Evolutionary conservation across 1,284 basidiomycete genomes (phyloP).

Genomic region (Peniophora sp.): DNA sequence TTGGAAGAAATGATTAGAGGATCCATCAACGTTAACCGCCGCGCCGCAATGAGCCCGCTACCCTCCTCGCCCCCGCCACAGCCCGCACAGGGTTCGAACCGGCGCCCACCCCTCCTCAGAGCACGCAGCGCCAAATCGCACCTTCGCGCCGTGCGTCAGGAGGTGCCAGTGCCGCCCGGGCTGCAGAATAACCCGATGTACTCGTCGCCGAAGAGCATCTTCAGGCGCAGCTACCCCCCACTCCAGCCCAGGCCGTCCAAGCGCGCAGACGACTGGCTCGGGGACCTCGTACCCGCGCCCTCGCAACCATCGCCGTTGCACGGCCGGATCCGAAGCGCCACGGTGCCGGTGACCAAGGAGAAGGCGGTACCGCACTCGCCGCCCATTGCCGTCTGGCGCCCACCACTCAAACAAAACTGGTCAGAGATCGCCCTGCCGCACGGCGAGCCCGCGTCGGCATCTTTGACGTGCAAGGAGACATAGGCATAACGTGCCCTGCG

Average conservation of each 20-base stretch:
- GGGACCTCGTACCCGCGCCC: slow-evolving; percentile 46
- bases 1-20: too few relatives aligned
- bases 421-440: neutral
- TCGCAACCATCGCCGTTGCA: neutral
- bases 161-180: slow-evolving; percentile 47
- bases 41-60: neutral
- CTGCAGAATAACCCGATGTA: slow-evolving; percentile 46
- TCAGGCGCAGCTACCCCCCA: slow-evolving; percentile 26
- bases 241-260: slow-evolving; percentile 28
- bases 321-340: neutral
- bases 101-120: slow-evolving; percentile 4
- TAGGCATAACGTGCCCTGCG: slow-evolving; percentile 2
- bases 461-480: slow-evolving; percentile 5
- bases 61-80: neutral
- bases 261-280: slow-evolving; percentile 50
- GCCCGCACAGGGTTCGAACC: neutral
- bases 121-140: slow-evolving; percentile 2
- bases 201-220: slow-evolving; percentile 38
- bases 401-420: neutral
- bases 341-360: neutral
- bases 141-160: slow-evolving; percentile 3
- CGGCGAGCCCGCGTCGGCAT: neutral
- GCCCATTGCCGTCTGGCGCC: neutral
- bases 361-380: neutral
- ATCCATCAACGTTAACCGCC: slow-evolving; percentile 1